Evolutionary conservation across 2,329 filamentous ascomycete genomes (phyloP).

Genomic region (Neopestalotiopsis clavispora): DNA sequence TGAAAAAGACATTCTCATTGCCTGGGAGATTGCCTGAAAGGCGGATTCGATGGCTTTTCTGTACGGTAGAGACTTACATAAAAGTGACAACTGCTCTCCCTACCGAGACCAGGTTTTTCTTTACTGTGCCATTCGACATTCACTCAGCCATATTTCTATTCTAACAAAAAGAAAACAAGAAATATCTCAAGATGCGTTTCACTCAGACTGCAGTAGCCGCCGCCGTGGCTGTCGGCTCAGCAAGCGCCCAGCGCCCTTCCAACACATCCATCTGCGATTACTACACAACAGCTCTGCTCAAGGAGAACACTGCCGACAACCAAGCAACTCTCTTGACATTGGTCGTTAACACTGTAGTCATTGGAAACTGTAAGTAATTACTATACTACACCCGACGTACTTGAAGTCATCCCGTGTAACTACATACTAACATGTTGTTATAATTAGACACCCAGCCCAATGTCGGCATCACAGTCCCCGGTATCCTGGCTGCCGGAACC

Average conservation of each 20-base stretch:
- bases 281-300: constrained; percentile 64
- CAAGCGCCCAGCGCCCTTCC: constrained; percentile 49
- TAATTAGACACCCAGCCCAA: constrained; percentile 56
- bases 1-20: neutral
- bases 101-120: neutral
- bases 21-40: neutral
- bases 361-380: constrained; percentile 58
- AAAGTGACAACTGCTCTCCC: neutral
- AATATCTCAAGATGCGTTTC: constrained; percentile 30
- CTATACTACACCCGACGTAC: neutral
- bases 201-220: constrained; percentile 28
- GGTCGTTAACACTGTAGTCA: constrained; percentile 67
- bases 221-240: constrained; percentile 30
- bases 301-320: constrained; percentile 62
- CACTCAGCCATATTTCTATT: neutral
- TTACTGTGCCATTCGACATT: neutral
- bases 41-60: neutral
- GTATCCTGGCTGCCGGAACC: constrained; percentile 58
- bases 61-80: neutral
- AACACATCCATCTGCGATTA: constrained; percentile 65
- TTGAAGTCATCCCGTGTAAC: too few relatives aligned
- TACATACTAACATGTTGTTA: neutral
- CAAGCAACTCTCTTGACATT: constrained; percentile 60
- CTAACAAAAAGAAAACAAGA: neutral
- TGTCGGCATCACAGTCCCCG: constrained; percentile 56